phyloP scores from a whole-genome alignment of 257 asterid species.

The Cordia subcordata region DNA sequence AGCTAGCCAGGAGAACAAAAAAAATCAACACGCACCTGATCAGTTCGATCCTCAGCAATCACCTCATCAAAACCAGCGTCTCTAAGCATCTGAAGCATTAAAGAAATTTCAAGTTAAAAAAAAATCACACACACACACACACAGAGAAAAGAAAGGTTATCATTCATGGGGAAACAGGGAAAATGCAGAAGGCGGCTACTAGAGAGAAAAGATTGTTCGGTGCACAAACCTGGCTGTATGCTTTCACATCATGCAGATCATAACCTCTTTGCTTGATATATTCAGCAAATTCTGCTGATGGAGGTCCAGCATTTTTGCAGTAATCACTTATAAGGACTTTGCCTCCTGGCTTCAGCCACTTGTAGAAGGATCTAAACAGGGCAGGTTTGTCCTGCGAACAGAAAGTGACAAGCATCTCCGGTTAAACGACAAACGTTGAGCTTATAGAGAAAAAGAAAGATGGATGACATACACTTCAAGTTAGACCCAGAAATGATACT shows the following conservation, averaged over 20 bases:
- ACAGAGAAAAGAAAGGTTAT: background rate
- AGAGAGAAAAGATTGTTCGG: background rate
- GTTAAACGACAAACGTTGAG: no score
- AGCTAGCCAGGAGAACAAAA: background rate
- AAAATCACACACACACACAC: background rate
- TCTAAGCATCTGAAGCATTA: slow-evolving; percentile 62
- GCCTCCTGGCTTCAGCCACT: slow-evolving; percentile 99
- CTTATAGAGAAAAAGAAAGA: no score
- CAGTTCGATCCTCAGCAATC: slow-evolving; percentile 85
- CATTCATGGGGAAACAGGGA: background rate
- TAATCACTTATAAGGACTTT: slow-evolving; percentile 85
- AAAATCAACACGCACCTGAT: slow-evolving; percentile 50
- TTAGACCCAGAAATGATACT: no score
- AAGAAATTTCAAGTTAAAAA: background rate
- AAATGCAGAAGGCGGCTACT: background rate
- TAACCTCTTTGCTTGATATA: slow-evolving; percentile 92
- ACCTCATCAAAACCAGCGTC: slow-evolving; percentile 89
- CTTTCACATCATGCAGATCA: slow-evolving; percentile 71
- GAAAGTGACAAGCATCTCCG: no score
- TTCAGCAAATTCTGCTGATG: slow-evolving; percentile 61
- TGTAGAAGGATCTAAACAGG: slow-evolving; percentile 77
- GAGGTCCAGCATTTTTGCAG: slow-evolving; percentile 73
- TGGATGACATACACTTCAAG: no score
- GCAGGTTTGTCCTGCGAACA: slow-evolving; percentile 85
- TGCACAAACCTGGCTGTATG: slow-evolving; percentile 70